Base-by-base conservation (phyloP, 2,329 filamentous ascomycete species). In the Penicillium sp. region DNA sequence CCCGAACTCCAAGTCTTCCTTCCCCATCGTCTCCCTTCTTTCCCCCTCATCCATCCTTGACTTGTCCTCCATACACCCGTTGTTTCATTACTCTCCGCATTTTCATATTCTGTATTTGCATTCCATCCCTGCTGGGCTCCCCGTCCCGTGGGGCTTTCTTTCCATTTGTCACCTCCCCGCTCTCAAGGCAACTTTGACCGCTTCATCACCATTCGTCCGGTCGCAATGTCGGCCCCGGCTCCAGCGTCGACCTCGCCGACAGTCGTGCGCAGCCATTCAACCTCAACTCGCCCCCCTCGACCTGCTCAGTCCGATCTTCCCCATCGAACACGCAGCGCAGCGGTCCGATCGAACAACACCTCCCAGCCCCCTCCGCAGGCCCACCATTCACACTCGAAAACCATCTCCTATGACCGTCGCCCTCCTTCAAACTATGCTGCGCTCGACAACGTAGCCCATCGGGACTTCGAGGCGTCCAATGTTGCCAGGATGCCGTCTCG, bases 391-490 rank as follows among this genome's bases (percentile, higher is more conserved):
- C 66, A 65, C 47, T 63, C 71, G 22, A 68, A 69, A 54, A 67
- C 69, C 23, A 63, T 71, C 45, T 66, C 68, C 11, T 63, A 71
- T 68, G 66, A 75, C 46, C 70, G 70, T 49, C 73, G 74, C 37
- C 69, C 74, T 39, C 69, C 66, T 40, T 66, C 65, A 47, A 76
- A 71, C 61, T 74, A 69, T 58, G 66, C 68, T 40, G 70, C 73
- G 36, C 71, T 81, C 36, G 71, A 72, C 46, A 74, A 72, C 63
- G 75, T 79, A 57, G 74, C 76, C 46, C 81, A 85, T 61, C 77
- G 84, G 67, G 87, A 93, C 70, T 84, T 83, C 74, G 87, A 91
- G 71, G 78, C 83, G 59, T 75, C 78, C 60, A 84, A 84, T 73
- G 69, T 86, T 72, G 78, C 80, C 60, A 74, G 78, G 44, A 73